Evolutionary conservation across 108 stramenopile genomes (phyloP).

Genomic region (Nitzschia putrida): DNA sequence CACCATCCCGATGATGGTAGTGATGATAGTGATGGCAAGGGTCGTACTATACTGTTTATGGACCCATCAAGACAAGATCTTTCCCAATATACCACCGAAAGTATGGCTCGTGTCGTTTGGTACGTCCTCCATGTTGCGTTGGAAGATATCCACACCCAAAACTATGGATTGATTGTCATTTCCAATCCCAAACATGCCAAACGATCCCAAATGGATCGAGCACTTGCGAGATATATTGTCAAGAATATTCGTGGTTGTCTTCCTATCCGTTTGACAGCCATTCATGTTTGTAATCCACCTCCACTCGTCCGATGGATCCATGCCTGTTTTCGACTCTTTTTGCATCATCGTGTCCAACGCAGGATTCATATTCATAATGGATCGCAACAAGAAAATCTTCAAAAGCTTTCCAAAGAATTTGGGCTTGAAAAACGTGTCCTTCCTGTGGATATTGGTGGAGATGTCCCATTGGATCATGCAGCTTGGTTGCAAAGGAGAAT

Average conservation of each 20-base stretch:
- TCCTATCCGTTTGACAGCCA: slow-evolving; percentile 47
- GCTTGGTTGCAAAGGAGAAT: neutral
- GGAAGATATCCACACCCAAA: slow-evolving; percentile 44
- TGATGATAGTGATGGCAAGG: too few relatives aligned
- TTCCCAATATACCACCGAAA: slow-evolving; percentile 40
- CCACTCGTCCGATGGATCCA: slow-evolving; percentile 51
- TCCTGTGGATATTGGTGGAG: slow-evolving; percentile 59
- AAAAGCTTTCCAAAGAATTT: slow-evolving; percentile 41
- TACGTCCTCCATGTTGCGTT: slow-evolving; percentile 46
- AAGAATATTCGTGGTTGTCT: slow-evolving; percentile 49
- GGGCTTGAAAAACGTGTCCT: slow-evolving; percentile 42
- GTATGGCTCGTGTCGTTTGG: slow-evolving; percentile 53
- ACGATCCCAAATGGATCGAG: slow-evolving; percentile 43
- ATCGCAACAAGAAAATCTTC: slow-evolving; percentile 45
- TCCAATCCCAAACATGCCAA: slow-evolving; percentile 34
- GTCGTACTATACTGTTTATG: slow-evolving; percentile 43
- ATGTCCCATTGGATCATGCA: slow-evolving; percentile 33
- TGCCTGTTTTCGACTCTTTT: slow-evolving; percentile 51
- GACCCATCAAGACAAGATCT: slow-evolving; percentile 51
- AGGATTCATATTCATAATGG: slow-evolving; percentile 55
- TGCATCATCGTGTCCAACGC: slow-evolving; percentile 50
- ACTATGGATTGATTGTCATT: slow-evolving; percentile 49
- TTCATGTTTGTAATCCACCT: slow-evolving; percentile 67
- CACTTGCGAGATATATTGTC: slow-evolving; percentile 37
- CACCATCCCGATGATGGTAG: slow-evolving; percentile 30